Evolutionary conservation across 2,329 filamentous ascomycete species (phyloP).

Genomic region (Ophidiomyces ophidiicola): DNA sequence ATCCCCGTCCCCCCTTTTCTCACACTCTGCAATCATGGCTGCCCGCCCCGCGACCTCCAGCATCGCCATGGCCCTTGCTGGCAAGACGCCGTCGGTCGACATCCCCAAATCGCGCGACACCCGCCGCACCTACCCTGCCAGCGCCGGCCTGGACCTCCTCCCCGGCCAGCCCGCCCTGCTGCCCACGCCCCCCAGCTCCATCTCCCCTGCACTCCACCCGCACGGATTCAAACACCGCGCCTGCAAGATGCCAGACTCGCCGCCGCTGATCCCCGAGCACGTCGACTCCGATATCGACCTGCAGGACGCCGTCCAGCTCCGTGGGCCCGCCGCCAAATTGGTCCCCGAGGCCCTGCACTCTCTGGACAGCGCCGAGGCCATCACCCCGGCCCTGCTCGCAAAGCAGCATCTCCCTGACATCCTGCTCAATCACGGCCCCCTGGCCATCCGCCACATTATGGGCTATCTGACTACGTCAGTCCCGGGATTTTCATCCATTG

Average conservation of each 20-base stretch:
- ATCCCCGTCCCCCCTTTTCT: slow-evolving; percentile 5
- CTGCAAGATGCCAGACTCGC: slow-evolving; percentile 26
- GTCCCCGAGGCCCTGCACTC: slow-evolving; percentile 35
- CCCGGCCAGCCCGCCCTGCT: slow-evolving; percentile 38
- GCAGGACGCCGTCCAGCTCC: slow-evolving; percentile 52
- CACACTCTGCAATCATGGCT: slow-evolving; percentile 35
- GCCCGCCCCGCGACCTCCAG: slow-evolving; percentile 31
- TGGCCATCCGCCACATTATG: slow-evolving; percentile 92
- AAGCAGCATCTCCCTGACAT: slow-evolving; percentile 85
- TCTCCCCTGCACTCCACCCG: slow-evolving; percentile 75
- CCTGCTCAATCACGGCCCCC: slow-evolving; percentile 73
- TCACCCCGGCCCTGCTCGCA: slow-evolving; percentile 74
- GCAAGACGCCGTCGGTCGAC: slow-evolving; percentile 39
- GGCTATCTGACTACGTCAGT: slow-evolving; percentile 86
- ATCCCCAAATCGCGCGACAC: slow-evolving; percentile 36
- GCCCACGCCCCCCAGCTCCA: slow-evolving; percentile 87
- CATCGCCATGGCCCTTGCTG: slow-evolving; percentile 40
- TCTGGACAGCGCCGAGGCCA: slow-evolving; percentile 63
- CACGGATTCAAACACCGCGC: slow-evolving; percentile 61
- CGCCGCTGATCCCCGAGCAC: slow-evolving; percentile 36
- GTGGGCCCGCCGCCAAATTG: slow-evolving; percentile 33
- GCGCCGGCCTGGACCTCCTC: slow-evolving; percentile 20
- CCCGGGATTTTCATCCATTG: slow-evolving; percentile 80
- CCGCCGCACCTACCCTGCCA: slow-evolving; percentile 27
- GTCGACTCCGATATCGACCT: slow-evolving; percentile 83